A percentile compares a stretch with the other conserved stretches of the same genome.
Evolutionary conservation across 1,139 yeast genomes (phyloP).

Genomic region (Suhomyces ambrosiae): DNA sequence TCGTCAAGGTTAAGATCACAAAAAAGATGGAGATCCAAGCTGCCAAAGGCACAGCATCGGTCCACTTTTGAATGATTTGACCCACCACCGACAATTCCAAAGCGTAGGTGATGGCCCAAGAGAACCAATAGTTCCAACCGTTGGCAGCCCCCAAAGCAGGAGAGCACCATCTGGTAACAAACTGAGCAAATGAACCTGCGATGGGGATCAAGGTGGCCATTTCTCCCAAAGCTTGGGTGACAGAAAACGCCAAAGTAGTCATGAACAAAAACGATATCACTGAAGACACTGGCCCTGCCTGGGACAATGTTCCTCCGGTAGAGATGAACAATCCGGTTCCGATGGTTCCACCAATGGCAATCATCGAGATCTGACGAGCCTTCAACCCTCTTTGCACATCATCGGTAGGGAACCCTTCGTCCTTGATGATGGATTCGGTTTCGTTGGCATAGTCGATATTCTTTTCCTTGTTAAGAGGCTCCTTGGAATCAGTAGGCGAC

Average conservation of each 20-base stretch:
- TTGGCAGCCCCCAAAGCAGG: constrained; percentile 78
- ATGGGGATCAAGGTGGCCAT: constrained; percentile 76
- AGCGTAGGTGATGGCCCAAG: constrained; percentile 85
- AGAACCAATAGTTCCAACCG: constrained; percentile 85
- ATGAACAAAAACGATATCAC: constrained; percentile 66
- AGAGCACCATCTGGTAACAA: constrained; percentile 61
- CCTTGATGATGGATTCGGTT: constrained; percentile 14
- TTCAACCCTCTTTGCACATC: constrained; percentile 45
- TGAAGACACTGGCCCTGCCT: constrained; percentile 75
- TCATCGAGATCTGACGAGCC: constrained; percentile 41
- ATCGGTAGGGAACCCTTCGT: constrained; percentile 18
- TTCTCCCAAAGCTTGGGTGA: constrained; percentile 73
- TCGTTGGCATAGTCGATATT: constrained; percentile 17
- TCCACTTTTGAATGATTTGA: constrained; percentile 76
- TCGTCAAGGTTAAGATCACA: constrained; percentile 50
- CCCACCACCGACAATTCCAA: constrained; percentile 81
- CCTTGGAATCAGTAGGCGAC: constrained; percentile 12
- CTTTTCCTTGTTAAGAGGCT: constrained; percentile 17
- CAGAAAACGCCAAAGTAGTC: constrained; percentile 64
- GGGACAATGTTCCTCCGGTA: constrained; percentile 52
- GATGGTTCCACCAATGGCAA: constrained; percentile 53
- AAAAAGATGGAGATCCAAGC: constrained; percentile 79
- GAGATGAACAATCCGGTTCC: constrained; percentile 69
- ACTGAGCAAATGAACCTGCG: constrained; percentile 62
- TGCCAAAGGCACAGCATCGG: constrained; percentile 66